These are phyloP conservation scores for Venturiaceae sp. DNA, from an alignment of 2,329 filamentous ascomycete genomes.

Conservation along the genomic window DNA sequence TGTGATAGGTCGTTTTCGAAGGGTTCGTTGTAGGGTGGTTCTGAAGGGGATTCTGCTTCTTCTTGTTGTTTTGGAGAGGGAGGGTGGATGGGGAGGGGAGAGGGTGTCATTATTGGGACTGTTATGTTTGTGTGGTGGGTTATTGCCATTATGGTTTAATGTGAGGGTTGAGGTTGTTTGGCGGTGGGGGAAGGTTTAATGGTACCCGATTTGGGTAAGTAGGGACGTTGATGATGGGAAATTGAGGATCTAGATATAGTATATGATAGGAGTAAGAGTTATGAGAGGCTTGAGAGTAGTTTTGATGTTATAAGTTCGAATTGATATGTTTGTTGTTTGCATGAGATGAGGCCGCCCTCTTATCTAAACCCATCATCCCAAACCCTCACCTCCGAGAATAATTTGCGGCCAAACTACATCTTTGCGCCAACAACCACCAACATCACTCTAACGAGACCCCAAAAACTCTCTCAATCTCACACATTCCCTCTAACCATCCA, in stretches of 20 bases:
- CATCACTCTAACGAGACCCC: background rate
- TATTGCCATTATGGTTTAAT: background rate
- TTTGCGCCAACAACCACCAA: background rate
- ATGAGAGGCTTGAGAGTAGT: too few relatives aligned
- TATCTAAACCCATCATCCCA: background rate
- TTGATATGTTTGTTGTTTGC: too few relatives aligned
- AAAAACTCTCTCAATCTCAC: background rate
- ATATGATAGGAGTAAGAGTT: too few relatives aligned
- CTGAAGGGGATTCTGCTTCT: background rate
- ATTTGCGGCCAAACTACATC: background rate
- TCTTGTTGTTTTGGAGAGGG: background rate
- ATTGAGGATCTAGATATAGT: background rate
- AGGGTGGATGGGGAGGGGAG: background rate
- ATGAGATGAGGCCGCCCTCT: too few relatives aligned
- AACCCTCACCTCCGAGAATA: background rate
- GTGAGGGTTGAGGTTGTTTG: background rate
- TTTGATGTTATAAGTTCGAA: too few relatives aligned
- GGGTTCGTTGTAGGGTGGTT: constrained; percentile 1
- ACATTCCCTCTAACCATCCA: background rate
- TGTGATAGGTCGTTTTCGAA: constrained; percentile 5
- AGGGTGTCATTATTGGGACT: constrained; percentile 1
- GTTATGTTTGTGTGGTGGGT: background rate
- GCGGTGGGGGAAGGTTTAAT: background rate
- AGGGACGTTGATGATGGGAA: background rate
- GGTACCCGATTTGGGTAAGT: background rate